phyloP scores from a whole-genome alignment of 306 rosid genomes.

The Prunus padus region DNA sequence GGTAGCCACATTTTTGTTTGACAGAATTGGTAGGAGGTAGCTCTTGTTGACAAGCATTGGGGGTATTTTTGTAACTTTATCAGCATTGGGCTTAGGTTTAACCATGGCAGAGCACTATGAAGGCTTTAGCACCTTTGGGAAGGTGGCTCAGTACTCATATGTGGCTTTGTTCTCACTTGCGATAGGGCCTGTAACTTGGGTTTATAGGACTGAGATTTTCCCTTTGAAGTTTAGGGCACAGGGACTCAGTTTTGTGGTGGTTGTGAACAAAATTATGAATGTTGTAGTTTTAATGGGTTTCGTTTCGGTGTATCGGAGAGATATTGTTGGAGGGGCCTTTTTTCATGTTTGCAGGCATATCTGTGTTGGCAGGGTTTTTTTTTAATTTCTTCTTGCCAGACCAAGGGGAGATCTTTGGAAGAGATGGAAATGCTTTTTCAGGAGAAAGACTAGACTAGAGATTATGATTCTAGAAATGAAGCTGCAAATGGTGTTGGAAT shows the following conservation, averaged over 20 bases:
- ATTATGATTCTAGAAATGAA: not conserved
- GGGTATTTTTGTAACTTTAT: no score
- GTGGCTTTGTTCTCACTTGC: slow-evolving; percentile 71
- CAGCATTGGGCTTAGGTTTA: no score
- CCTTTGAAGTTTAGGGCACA: slow-evolving; percentile 77
- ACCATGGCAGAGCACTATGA: no score
- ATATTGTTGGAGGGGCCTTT: not conserved
- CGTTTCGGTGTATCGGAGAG: slow-evolving; percentile 34
- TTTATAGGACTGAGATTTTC: slow-evolving; percentile 73
- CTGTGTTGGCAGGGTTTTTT: not conserved
- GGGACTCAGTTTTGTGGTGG: slow-evolving; percentile 66
- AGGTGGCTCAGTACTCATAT: no score
- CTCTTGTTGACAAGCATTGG: no score
- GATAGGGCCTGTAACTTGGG: slow-evolving; percentile 77
- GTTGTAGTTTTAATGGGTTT: slow-evolving; percentile 61
- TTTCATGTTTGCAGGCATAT: not conserved
- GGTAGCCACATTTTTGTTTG: no score
- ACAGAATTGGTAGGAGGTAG: no score
- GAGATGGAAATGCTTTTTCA: slow-evolving; percentile 59
- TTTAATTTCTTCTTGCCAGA: slow-evolving; percentile 39
- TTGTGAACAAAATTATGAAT: slow-evolving; percentile 64
- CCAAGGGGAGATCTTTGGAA: slow-evolving; percentile 62
- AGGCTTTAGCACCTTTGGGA: no score
- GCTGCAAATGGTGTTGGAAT: slow-evolving; percentile 5
- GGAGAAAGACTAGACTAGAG: not conserved